Evolutionary conservation across 2,329 filamentous ascomycete species (phyloP), one percentile per base, ranked within the genome.

Genomic region (Diaporthe citriasiana): DNA sequence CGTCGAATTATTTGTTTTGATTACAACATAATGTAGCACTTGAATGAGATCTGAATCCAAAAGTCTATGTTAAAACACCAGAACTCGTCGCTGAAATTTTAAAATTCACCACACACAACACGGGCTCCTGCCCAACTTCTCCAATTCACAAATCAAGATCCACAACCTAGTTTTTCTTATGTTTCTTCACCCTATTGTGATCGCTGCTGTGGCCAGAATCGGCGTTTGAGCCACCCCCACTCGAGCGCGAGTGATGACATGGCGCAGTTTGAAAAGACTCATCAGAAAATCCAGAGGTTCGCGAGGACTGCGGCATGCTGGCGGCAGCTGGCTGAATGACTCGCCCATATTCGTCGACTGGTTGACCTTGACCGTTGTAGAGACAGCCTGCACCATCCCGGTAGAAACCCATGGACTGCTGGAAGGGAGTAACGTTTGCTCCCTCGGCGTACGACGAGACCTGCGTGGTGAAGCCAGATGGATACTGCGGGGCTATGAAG

Each of bases 391-490:
- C 7, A 15, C 10, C 42, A n/a, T 47, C 59, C 19, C 59, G 59
- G 6, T n/a, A 65, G 17, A 27, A 65, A 25, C 59, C 59, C 17
- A 19, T 19, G 13, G 25, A 33, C 25, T 33, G 38, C 27, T 65
- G 42, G 10, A 8, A 3, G 13, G 40, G 42, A 2, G 40, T 65
- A 10, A 33, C 27, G 4, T 47, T n/a, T 4, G 19, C 47, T 42
- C 25, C 42, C 15, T 65, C 25, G 4, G 7, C 25, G 59, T 47
- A 65, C 27, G 59, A 65, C 25, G 59, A 65, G 7, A 9, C 25
- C 19, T 47, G 59, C 19, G 59, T 65, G 59, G 59, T 65, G 42
- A 65, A 65, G 22, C 59, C 59, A 5, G 17, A 30, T n/a, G 59
- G 59, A 12, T 33, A n/a, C 12, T 33, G 59, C 10, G 19, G 13